A percentile compares a stretch with the other conserved stretches of the same genome.
Evolutionary conservation across 1,139 yeast species (phyloP).

Genomic region (Candida tropicalis): DNA sequence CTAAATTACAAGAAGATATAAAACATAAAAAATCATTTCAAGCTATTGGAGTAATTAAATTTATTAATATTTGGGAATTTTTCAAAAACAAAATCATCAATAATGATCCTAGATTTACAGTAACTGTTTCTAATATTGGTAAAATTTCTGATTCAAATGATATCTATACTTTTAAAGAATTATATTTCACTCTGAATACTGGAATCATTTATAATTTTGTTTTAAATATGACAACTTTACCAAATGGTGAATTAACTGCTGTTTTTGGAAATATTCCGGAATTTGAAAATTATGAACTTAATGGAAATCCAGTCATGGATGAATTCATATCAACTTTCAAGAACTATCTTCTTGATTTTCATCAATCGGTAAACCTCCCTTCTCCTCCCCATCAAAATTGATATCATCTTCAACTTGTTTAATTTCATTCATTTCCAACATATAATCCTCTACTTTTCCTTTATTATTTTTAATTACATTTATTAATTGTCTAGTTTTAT

Average conservation of each 20-base stretch:
- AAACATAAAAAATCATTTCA: conserved; percentile 18
- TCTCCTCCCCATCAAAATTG: conserved; percentile 7
- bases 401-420: neutral
- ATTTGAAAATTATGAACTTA: conserved; percentile 15
- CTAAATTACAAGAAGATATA: conserved; percentile 16
- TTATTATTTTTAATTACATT: conserved; percentile 15
- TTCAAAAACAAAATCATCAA: conserved; percentile 15
- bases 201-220: conserved; percentile 24
- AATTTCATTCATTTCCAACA: conserved; percentile 3
- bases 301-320: conserved; percentile 15
- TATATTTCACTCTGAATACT: conserved; percentile 25
- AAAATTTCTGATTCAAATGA: conserved; percentile 16
- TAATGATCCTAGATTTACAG: conserved; percentile 19
- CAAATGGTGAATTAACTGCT: conserved; percentile 22
- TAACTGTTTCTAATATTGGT: conserved; percentile 28
- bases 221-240: conserved; percentile 23
- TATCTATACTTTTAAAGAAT: conserved; percentile 18
- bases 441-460: conserved; percentile 5
- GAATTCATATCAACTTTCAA: conserved; percentile 12
- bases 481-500: conserved; percentile 43
- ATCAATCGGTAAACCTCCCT: neutral
- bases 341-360: conserved; percentile 2
- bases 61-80: conserved; percentile 17
- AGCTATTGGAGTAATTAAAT: conserved; percentile 18
- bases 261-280: conserved; percentile 24